Percentiles rank a stretch among this genome's conserved stretches.
Evolutionary conservation across 2,329 filamentous ascomycete species (phyloP).

Genomic region (Talaromyces sp.): DNA sequence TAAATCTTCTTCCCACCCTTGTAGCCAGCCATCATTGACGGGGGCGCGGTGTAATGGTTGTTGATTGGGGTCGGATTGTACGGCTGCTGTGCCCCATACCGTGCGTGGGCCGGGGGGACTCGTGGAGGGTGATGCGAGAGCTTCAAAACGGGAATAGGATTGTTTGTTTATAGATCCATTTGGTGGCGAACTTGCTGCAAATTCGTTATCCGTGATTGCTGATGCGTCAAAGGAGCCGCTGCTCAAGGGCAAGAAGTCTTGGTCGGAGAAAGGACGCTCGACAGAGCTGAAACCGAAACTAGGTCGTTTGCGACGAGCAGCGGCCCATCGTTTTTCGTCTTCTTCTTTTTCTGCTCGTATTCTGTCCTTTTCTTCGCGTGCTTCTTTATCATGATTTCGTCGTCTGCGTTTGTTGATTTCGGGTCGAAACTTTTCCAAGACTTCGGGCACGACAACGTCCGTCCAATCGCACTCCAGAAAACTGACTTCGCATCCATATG

Average conservation of each 20-base stretch:
- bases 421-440: slow-evolving; percentile 68
- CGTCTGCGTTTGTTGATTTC: slow-evolving; percentile 75
- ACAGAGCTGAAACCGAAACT: slow-evolving; percentile 40
- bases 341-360: slow-evolving; percentile 77
- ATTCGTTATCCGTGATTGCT: slow-evolving; percentile 28
- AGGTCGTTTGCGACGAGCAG: slow-evolving; percentile 60
- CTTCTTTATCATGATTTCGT: slow-evolving; percentile 75
- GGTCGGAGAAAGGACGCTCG: slow-evolving; percentile 51
- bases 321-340: slow-evolving; percentile 64
- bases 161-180: slow-evolving; percentile 26
- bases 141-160: slow-evolving; percentile 40
- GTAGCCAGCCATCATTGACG: slow-evolving; percentile 77
- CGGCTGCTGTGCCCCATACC: slow-evolving; percentile 82
- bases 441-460: slow-evolving; percentile 72
- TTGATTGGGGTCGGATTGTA: slow-evolving; percentile 52
- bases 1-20: slow-evolving; percentile 76
- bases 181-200: slow-evolving; percentile 40
- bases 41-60: slow-evolving; percentile 42
- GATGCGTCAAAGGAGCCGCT: slow-evolving; percentile 31
- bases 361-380: slow-evolving; percentile 80
- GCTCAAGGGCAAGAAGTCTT: slow-evolving; percentile 64
- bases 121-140: slow-evolving; percentile 71
- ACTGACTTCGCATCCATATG: slow-evolving; percentile 83
- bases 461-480: slow-evolving; percentile 96
- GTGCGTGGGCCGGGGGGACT: slow-evolving; percentile 74